phyloP scores from a whole-genome alignment of 139 green algal genomes.

The Closterium sp. region DNA sequence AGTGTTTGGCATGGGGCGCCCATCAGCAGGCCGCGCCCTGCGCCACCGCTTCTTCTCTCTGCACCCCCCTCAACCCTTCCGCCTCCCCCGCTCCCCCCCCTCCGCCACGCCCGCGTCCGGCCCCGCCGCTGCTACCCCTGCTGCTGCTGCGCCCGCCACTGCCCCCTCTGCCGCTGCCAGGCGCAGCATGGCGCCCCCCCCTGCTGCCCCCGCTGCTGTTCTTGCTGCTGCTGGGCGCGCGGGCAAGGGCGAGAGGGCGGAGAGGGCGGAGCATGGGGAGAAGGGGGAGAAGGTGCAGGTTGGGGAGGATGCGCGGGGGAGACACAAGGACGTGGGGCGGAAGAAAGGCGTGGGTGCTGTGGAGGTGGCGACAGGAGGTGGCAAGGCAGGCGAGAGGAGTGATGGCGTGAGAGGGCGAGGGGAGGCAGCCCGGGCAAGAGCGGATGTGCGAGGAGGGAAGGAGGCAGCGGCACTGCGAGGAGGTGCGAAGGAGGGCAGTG shows the following conservation, averaged over 20 bases:
- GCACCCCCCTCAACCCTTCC: not conserved
- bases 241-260: too few relatives aligned
- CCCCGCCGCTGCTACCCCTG: not conserved
- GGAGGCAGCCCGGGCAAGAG: not conserved
- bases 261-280: not conserved
- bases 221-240: not conserved
- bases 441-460: not conserved
- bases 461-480: not conserved
- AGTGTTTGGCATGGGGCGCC: not conserved
- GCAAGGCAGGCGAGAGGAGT: not conserved
- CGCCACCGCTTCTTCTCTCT: conserved; percentile 4
- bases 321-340: not conserved
- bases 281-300: not conserved
- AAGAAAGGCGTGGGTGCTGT: not conserved
- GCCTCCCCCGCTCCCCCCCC: not conserved
- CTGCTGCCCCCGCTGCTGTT: not conserved
- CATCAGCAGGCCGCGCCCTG: not conserved
- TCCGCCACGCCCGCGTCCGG: not conserved
- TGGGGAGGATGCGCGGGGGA: not conserved
- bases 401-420: not conserved
- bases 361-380: not conserved
- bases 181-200: not conserved
- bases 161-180: not conserved
- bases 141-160: not conserved
- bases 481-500: not conserved